Conservation (phyloP, 148 eudicot species). For the Linanthus parryae region DNA sequence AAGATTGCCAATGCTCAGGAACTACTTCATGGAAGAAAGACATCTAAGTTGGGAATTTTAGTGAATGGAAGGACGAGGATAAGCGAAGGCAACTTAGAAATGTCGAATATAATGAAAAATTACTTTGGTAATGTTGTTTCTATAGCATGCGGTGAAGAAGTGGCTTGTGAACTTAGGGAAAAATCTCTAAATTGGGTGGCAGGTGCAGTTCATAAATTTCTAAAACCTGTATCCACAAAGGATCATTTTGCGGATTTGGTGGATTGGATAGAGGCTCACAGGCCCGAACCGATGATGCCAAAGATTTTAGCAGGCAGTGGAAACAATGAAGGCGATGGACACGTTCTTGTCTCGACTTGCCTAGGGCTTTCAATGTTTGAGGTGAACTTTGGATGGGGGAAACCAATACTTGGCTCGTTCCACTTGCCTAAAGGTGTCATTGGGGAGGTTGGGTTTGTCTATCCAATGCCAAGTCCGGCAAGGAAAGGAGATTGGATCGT, state of each 20-base stretch:
- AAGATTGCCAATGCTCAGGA: conserved; percentile 31
- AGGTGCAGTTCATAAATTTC: conserved; percentile 31
- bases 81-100: conserved; percentile 17
- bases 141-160: conserved; percentile 43
- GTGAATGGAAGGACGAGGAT: conserved; percentile 58
- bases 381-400: conserved; percentile 78
- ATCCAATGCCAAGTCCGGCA: too few species aligned
- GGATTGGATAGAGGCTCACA: conserved; percentile 67
- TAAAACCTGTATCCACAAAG: conserved; percentile 27
- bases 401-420: conserved; percentile 55
- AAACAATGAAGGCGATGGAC: conserved; percentile 35
- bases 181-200: conserved; percentile 34
- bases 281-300: conserved; percentile 43
- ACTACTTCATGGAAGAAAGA: conserved; percentile 3
- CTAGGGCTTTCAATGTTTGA: conserved; percentile 40
- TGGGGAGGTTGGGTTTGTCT: conserved; percentile 58
- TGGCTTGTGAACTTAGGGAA: conserved; percentile 20
- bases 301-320: conserved; percentile 28
- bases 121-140: conserved; percentile 70
- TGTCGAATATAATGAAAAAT: conserved; percentile 11
- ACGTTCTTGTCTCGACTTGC: conserved; percentile 60
- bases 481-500: too few species aligned
- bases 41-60: conserved; percentile 52
- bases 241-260: conserved; percentile 63
- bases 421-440: conserved; percentile 81